Evolutionary conservation across 2,329 filamentous ascomycete species (phyloP).

Genomic region (Phialophora chinensis): DNA sequence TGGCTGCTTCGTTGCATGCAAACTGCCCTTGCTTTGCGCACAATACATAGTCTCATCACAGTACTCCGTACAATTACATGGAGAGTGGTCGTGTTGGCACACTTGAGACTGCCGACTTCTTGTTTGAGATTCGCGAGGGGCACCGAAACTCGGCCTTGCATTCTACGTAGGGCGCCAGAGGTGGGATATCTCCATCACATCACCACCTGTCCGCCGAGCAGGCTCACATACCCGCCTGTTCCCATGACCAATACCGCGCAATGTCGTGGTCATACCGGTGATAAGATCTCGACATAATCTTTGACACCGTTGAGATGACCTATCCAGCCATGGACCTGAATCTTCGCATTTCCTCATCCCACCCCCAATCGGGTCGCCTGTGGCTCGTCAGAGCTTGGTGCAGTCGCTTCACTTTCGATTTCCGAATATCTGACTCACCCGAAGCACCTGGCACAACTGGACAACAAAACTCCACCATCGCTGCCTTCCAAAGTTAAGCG

Average conservation of each 20-base stretch:
- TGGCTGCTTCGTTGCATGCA: background rate
- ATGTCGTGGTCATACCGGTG: background rate
- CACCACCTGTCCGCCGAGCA: background rate
- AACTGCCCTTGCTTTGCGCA: background rate
- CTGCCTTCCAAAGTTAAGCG: background rate
- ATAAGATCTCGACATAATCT: background rate
- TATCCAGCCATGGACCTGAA: background rate
- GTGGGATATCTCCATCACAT: conserved; percentile 1
- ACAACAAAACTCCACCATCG: background rate
- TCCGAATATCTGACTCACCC: background rate
- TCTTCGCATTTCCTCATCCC: background rate
- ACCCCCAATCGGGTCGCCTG: background rate
- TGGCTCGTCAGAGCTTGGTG: background rate
- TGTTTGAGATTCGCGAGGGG: background rate
- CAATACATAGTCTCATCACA: background rate
- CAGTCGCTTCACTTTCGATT: background rate
- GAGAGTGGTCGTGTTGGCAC: background rate
- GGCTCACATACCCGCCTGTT: conserved; percentile 5
- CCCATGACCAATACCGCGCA: background rate
- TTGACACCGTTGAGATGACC: background rate
- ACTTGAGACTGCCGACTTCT: background rate
- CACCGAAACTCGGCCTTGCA: background rate
- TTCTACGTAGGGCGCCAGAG: background rate
- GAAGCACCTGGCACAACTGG: background rate
- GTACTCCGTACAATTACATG: background rate